These are phyloP conservation scores for Boletus sensibilis DNA, from an alignment of 768 basidiomycete species.

Conservation along the genomic window DNA sequence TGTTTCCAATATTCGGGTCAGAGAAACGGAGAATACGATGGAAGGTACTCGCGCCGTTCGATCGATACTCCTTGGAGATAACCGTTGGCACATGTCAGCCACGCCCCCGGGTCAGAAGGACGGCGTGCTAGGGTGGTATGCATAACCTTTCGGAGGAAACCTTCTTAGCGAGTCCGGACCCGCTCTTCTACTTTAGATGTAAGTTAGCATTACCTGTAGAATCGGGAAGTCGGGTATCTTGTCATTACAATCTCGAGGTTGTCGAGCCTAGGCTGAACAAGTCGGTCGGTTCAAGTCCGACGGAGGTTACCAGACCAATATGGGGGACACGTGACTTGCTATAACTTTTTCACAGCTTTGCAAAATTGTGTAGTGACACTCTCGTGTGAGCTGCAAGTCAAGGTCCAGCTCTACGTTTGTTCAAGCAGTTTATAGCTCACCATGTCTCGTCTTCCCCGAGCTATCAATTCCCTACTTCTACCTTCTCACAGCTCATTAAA, in stretches of 20 bases:
- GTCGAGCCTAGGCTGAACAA: background rate
- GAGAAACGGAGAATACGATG: background rate
- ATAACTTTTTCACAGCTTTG: conserved; percentile 4
- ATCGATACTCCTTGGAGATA: conserved; percentile 16
- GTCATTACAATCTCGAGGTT: background rate
- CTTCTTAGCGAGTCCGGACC: conserved; percentile 1
- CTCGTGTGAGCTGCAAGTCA: conserved; percentile 14
- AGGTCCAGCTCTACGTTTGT: background rate
- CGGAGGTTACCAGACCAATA: background rate
- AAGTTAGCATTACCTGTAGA: background rate
- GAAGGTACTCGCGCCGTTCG: background rate
- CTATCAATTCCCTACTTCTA: conserved; percentile 10
- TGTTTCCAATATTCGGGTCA: background rate
- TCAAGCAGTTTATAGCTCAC: background rate
- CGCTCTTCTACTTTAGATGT: background rate
- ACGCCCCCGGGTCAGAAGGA: conserved; percentile 9
- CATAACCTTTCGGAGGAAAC: background rate
- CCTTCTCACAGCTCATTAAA: conserved; percentile 12
- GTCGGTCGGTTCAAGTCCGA: background rate
- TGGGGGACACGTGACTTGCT: conserved; percentile 21
- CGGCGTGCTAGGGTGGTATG: background rate
- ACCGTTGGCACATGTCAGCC: conserved; percentile 14
- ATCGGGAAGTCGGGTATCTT: background rate
- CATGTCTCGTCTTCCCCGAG: conserved; percentile 26
- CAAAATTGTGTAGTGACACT: background rate